These are phyloP conservation scores for Coemansia sp. DNA, from an alignment of 192 early-diverging fungal species.

Conservation along the genomic window DNA sequence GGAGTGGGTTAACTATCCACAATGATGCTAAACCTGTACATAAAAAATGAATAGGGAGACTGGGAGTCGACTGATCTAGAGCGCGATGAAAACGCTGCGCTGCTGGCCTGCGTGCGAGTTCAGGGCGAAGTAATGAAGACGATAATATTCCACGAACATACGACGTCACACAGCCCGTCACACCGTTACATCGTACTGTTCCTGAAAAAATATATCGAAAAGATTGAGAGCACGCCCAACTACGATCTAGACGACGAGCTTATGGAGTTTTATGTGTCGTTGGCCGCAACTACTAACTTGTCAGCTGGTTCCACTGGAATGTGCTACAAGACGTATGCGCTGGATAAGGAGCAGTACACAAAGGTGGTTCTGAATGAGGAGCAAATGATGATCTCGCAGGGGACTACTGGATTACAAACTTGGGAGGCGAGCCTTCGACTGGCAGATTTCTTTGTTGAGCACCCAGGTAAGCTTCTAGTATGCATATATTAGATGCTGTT, in stretches of 20 bases:
- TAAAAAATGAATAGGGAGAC: constrained; percentile 23
- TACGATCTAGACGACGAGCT: constrained; percentile 50
- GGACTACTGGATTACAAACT: constrained; percentile 65
- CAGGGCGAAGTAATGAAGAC: constrained; percentile 55
- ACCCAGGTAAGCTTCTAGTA: constrained; percentile 34
- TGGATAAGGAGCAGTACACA: constrained; percentile 50
- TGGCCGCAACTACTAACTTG: constrained; percentile 30
- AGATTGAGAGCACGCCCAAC: constrained; percentile 31
- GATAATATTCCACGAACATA: constrained; percentile 54
- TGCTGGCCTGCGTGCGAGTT: constrained; percentile 36
- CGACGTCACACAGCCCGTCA: constrained; percentile 36
- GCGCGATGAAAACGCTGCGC: constrained; percentile 25
- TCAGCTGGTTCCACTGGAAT: constrained; percentile 12
- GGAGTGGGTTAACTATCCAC: neutral
- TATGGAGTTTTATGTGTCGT: constrained; percentile 46
- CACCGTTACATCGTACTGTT: constrained; percentile 47
- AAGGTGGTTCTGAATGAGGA: constrained; percentile 59
- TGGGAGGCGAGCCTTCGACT: constrained; percentile 67
- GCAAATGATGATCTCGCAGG: constrained; percentile 58
- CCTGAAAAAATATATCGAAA: constrained; percentile 45
- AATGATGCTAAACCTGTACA: neutral
- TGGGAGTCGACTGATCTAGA: constrained; percentile 30
- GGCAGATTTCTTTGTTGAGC: constrained; percentile 57
- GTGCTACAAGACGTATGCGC: constrained; percentile 54
- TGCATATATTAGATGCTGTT: neutral